A percentile compares a stretch with the other conserved stretches of the same genome.
Evolutionary conservation across 139 green algal species (phyloP).

Genomic region (Marvania coccoides): DNA sequence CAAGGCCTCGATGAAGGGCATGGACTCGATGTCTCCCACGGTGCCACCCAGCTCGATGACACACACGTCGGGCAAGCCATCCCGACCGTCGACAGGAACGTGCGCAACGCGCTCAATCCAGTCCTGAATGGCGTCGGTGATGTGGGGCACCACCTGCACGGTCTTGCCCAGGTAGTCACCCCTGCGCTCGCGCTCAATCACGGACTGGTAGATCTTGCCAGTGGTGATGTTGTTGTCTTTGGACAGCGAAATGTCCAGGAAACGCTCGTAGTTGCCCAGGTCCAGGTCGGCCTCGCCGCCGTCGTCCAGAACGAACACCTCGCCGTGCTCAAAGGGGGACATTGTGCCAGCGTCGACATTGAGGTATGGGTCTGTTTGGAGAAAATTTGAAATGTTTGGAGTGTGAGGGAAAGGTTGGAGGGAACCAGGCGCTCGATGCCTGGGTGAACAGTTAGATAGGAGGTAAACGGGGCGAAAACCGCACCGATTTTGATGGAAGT

Average conservation of each 20-base stretch:
- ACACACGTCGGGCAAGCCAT: constrained; percentile 83
- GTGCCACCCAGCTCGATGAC: constrained; percentile 98
- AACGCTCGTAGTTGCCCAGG: constrained; percentile 98
- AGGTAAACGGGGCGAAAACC: neutral
- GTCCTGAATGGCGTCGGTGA: constrained; percentile 94
- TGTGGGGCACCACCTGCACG: constrained; percentile 97
- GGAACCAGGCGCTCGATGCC: too few species aligned
- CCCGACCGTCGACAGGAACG: constrained; percentile 78
- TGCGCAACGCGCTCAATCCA: constrained; percentile 97
- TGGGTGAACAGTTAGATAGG: too few species aligned
- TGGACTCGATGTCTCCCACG: constrained; percentile 97
- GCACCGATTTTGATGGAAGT: constrained; percentile 97
- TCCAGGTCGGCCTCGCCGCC: constrained; percentile 96
- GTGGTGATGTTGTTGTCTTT: constrained; percentile 98
- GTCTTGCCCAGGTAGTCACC: constrained; percentile 99
- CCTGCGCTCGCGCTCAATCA: constrained; percentile 88
- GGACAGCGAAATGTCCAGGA: constrained; percentile 92
- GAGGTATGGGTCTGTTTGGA: constrained; percentile 90
- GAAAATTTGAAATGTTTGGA: neutral
- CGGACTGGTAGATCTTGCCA: constrained; percentile 90
- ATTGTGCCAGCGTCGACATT: constrained; percentile 99
- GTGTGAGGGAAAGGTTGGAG: too few species aligned
- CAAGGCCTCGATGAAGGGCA: constrained; percentile 94
- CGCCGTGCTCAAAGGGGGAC: constrained; percentile 98
- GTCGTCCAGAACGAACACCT: constrained; percentile 99